Evolutionary conservation across 306 rosid species (phyloP), one percentile per base, ranked within the genome.

Genomic region (Elaeagnus macrophylla): DNA sequence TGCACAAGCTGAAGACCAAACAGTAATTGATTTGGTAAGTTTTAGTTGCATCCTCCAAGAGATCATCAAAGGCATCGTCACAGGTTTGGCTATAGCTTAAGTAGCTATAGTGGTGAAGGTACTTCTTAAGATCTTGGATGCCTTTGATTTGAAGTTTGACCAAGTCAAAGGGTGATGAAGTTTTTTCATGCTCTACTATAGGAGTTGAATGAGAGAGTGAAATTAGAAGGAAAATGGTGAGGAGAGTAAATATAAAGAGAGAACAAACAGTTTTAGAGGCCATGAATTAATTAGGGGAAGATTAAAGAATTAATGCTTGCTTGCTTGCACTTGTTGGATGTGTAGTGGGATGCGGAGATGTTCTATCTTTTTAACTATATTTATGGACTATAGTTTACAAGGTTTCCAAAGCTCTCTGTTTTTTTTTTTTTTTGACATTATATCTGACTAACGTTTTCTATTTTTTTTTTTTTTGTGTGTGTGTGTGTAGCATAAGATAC

Each of bases 31-130:
- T 15, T 9, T 65, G 76, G 64, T 72, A 65, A 13, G 76, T 45
- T 57, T 60, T 41, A 57, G 65, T 56, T 50, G 76, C 76, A 0
- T 62, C 41, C 42, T 72, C 67, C 20, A 72, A 43, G 6, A 39
- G 8, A 12, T 60, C 64, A 12, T 72, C 76, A 3, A 47, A 72
- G 5, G 17, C 59, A 2, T 65, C 60, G 9, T 60, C 60, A 11
- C 14, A 13, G 9, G 56, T 8, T 13, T 63, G 61, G 12, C n/a
- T 36, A 15, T 42, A 7, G 20, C 7, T 46, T 0, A 54, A 36
- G 38, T 72, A 72, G 12, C 76, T 72, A 12, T 65, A 72, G 3
- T 40, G 51, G 2, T 51, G 47, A 6, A 72, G 56, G 43, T 71
- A 59, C 8, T 39, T 15, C 39, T 71, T 64, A 13, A 64, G 66